Conservation (phyloP, 345 rosid species). For the Populus pruinosa region DNA sequence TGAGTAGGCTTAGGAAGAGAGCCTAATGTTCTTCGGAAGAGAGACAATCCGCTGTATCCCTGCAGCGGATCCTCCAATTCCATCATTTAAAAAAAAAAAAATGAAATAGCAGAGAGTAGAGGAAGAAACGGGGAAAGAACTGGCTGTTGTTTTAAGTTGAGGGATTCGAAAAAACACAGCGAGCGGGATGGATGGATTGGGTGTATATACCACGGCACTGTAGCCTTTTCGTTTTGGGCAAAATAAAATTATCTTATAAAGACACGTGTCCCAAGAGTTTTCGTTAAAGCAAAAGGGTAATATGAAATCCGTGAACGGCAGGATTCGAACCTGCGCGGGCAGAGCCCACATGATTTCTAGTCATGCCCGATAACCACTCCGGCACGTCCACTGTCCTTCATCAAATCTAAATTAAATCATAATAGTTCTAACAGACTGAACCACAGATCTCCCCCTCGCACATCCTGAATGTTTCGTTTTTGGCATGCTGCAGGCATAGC, state of each 20-base stretch:
- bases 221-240: background rate
- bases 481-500: too few species aligned
- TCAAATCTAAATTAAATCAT: too few species aligned
- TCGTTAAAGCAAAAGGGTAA: background rate
- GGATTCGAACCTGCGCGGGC: slow-evolving; percentile 95
- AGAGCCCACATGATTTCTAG: slow-evolving; percentile 94
- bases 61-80: slow-evolving; percentile 48
- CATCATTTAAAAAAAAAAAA: background rate
- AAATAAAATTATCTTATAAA: too few species aligned
- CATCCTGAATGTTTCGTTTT: too few species aligned
- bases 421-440: too few species aligned
- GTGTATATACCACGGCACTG: background rate
- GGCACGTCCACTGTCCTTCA: slow-evolving; percentile 44
- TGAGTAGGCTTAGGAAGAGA: slow-evolving; percentile 35
- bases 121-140: background rate
- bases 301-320: slow-evolving; percentile 26
- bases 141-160: background rate
- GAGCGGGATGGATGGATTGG: slow-evolving; percentile 20
- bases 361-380: slow-evolving; percentile 98
- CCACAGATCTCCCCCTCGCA: too few species aligned
- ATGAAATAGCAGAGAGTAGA: background rate
- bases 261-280: background rate
- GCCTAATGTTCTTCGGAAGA: slow-evolving; percentile 58
- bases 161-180: slow-evolving; percentile 22
- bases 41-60: slow-evolving; percentile 50